Evolutionary conservation across 768 basidiomycete species (phyloP).

Genomic region (Leucocoprinus sp.): DNA sequence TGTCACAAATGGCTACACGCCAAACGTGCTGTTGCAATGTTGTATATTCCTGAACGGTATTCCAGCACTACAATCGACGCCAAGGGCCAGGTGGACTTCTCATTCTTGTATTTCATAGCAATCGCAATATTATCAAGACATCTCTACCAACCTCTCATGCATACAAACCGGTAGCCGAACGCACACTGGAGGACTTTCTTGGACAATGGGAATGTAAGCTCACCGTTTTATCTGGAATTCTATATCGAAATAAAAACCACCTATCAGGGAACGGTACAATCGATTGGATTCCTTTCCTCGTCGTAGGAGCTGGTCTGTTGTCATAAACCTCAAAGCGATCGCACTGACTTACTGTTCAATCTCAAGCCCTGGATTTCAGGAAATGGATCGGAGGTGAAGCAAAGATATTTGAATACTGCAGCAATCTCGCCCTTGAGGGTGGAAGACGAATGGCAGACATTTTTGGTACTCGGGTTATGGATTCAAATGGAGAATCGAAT

Average conservation of each 20-base stretch:
- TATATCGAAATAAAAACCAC: background rate
- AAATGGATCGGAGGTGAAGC: conserved; percentile 68
- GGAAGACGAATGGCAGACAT: conserved; percentile 51
- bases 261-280: conserved; percentile 56
- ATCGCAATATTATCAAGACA: conserved; percentile 54
- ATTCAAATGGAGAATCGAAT: conserved; percentile 48
- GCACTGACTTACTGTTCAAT: background rate
- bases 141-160: conserved; percentile 47
- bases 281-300: conserved; percentile 46
- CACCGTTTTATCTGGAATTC: conserved; percentile 2
- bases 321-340: background rate
- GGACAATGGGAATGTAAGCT: conserved; percentile 43
- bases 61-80: background rate
- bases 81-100: background rate
- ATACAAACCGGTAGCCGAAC: conserved; percentile 42
- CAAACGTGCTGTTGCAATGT: conserved; percentile 56
- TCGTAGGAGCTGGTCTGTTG: conserved; percentile 41
- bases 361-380: conserved; percentile 62
- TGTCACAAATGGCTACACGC: conserved; percentile 82
- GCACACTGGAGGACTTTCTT: conserved; percentile 31
- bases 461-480: conserved; percentile 56
- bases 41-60: conserved; percentile 63
- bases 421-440: conserved; percentile 57
- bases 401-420: conserved; percentile 64
- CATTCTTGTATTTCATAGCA: conserved; percentile 27